Conservation (phyloP, 139 green algal genomes). For the Volvox africanus region DNA sequence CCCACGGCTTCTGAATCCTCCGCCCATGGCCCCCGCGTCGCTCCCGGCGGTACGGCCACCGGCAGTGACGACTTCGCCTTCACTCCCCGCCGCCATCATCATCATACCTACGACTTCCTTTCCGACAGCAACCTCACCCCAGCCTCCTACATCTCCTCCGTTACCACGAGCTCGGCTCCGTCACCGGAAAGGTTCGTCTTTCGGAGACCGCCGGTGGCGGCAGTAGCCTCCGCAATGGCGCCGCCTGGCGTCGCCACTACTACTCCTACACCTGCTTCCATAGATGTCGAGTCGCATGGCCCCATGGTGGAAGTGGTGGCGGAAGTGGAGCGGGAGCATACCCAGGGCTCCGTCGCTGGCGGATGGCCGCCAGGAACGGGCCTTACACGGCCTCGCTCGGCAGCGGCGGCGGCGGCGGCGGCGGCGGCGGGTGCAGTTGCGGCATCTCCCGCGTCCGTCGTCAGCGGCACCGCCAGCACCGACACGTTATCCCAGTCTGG, state of each 20-base stretch:
- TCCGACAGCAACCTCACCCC: conserved; percentile 17
- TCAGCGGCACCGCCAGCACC: conserved; percentile 10
- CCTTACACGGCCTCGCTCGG: neutral
- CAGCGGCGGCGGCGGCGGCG: neutral
- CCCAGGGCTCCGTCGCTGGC: neutral
- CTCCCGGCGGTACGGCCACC: neutral
- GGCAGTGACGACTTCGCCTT: neutral
- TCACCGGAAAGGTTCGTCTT: neutral
- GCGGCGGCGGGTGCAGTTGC: neutral
- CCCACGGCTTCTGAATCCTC: neutral
- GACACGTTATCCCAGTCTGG: neutral
- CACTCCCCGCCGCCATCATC: neutral
- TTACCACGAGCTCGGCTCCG: neutral
- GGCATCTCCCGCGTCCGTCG: neutral
- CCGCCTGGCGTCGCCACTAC: neutral
- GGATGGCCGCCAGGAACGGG: neutral
- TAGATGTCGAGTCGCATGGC: no score
- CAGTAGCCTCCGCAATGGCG: neutral
- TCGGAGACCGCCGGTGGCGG: neutral
- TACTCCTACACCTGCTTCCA: neutral
- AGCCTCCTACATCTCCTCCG: neutral
- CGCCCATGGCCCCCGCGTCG: no score
- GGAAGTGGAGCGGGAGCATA: neutral
- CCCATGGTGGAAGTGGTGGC: no score
- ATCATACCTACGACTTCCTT: neutral